Base-by-base conservation (phyloP, 495 filamentous ascomycete species). In the Massariosphaeria phaeospora region DNA sequence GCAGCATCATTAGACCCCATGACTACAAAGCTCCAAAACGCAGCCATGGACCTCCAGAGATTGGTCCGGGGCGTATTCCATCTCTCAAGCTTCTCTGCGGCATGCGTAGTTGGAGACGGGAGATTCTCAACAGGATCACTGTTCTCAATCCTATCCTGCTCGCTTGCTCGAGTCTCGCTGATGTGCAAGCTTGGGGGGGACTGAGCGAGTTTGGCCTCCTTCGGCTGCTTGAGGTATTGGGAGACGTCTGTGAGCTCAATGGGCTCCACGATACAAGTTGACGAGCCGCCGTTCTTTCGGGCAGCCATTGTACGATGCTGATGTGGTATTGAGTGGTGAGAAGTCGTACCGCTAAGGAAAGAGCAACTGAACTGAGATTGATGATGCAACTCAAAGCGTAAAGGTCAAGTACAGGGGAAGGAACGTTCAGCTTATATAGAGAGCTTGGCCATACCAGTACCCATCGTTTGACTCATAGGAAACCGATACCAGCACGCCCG, bases 1-100 rank as follows among this genome's bases (percentile, higher is more conserved):
- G 85, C 84, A 17, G 83, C 85, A 73, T 95, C 89, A 66, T 88
- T 93, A 62, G 80, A 76, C 6, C 89, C 89, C 80, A 93, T 83
- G 4, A 88, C 78, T 12, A 88, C 71, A 62, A 95, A 93, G 40
- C 71, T 73, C 74, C 79, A 87, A 59, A 87, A 82, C n/a, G 84
- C 82, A 2, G 83, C 69, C 24, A 82, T 67, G 7, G 81, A 75
- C 15, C 88, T 79, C 57, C 72, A 81, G 11, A 83, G 72, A 69
- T 91, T 93, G 17, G 74, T 73, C 10, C 73, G 68, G 1, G 86
- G 78, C 24, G 77, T 64, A 61, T 95, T 93, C 89, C 89, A 94
- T 67, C 66, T 69, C 52, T 82, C 70, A 25, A 64, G 25, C 29
- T 51, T 38, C 38, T 69, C 66, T 9, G 45, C 36, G 15, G 47